A percentile compares a stretch with the other conserved stretches of the same genome.
Conservation (phyloP, 148 eudicot genomes). For the Talinum fruticosum region DNA sequence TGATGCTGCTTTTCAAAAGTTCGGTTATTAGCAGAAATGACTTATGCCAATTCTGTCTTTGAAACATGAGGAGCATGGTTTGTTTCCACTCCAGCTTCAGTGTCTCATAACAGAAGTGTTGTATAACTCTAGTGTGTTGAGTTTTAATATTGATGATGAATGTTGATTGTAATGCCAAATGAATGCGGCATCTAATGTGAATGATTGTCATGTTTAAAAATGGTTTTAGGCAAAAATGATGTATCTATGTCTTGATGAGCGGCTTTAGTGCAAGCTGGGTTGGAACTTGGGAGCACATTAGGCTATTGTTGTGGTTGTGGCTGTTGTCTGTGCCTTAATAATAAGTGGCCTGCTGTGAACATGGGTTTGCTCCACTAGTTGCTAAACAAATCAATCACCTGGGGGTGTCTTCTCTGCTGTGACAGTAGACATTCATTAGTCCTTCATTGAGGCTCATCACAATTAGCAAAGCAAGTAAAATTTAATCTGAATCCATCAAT, state of each 20-base stretch:
- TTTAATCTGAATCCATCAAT: background rate
- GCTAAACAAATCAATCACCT: background rate
- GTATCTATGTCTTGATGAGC: background rate
- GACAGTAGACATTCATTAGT: background rate
- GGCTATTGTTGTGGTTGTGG: background rate
- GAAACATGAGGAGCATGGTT: background rate
- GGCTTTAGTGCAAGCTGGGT: background rate
- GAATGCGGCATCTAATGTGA: background rate
- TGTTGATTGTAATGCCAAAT: background rate
- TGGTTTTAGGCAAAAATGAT: background rate
- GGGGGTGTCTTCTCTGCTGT: background rate
- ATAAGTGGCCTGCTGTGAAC: background rate
- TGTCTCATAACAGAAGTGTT: no score
- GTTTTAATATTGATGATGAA: background rate
- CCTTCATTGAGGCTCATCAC: background rate
- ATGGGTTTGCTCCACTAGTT: background rate
- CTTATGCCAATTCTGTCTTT: background rate
- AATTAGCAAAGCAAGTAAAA: background rate
- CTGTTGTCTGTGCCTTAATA: background rate
- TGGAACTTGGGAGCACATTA: background rate
- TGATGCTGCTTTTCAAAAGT: no score
- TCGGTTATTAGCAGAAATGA: no score
- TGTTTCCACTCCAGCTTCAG: background rate
- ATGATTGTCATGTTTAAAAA: background rate
- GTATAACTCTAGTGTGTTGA: background rate